phyloP scores from a whole-genome alignment of 2,329 filamentous ascomycete genomes.

The Talaromyces sp. region DNA sequence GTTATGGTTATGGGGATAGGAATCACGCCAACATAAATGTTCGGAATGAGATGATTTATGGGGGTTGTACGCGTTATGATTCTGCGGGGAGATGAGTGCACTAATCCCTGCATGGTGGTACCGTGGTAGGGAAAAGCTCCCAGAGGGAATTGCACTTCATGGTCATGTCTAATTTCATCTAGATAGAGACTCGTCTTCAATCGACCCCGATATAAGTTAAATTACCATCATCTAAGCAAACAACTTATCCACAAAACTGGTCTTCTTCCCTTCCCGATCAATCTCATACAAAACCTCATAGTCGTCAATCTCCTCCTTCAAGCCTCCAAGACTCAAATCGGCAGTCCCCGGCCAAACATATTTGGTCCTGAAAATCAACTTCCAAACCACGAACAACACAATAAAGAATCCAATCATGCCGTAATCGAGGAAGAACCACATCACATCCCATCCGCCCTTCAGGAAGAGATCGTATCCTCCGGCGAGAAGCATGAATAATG shows the following conservation, averaged over 20 bases:
- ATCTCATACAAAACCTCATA: slow-evolving; percentile 19
- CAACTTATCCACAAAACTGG: not conserved
- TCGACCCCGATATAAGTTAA: not conserved
- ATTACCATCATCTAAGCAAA: not conserved
- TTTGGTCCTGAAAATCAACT: slow-evolving; percentile 57
- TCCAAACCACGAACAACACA: slow-evolving; percentile 61
- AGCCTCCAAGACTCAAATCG: slow-evolving; percentile 43
- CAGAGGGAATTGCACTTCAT: too few relatives aligned
- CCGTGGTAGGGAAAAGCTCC: too few relatives aligned
- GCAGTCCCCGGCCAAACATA: slow-evolving; percentile 51
- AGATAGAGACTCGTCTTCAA: too few relatives aligned
- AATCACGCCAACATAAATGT: too few relatives aligned
- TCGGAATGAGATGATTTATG: not conserved
- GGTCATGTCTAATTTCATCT: too few relatives aligned
- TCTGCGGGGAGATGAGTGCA: not conserved
- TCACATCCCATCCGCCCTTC: slow-evolving; percentile 58
- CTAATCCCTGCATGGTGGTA: too few relatives aligned
- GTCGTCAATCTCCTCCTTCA: slow-evolving; percentile 25
- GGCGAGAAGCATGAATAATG: slow-evolving; percentile 65
- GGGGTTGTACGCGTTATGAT: not conserved
- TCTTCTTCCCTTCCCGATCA: slow-evolving; percentile 2
- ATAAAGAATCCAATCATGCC: slow-evolving; percentile 69
- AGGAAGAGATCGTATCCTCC: slow-evolving; percentile 73
- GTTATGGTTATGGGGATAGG: too few relatives aligned
- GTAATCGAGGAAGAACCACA: slow-evolving; percentile 69